Evolutionary conservation across 1,139 yeast genomes (phyloP), one percentile per base, ranked within the genome.

Genomic region (Kluyveromyces sp.): DNA sequence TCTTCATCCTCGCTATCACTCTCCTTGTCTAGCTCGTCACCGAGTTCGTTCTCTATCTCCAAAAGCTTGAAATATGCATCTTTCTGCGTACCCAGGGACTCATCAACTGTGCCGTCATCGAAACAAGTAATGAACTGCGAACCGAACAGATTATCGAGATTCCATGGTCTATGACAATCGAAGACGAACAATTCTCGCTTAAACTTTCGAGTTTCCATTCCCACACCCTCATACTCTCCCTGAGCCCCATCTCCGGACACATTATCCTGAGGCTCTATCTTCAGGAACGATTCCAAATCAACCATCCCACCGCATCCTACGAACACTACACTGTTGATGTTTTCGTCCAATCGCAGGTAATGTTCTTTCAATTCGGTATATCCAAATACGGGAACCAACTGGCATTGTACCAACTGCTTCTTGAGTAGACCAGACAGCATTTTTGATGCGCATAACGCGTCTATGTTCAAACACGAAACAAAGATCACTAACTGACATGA

Each of bases 121-220:
- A 89, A 75, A 61, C 97, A 92, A 4, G 77, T 71, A 9, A 92
- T 78, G 54, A 79, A 71, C n/a, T 78, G 76, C 2, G 94, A 81
- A 2, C 95, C 96, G 70, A 86, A 89, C 42, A 92, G 61, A 61
- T 94, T 94, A 59, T 89, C 96, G 53, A 94, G 68, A 63, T 88
- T 88, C 97, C 97, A 92, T 2, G 98, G 99, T 50, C 97, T 70
- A 52, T 86, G 94, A 3, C 95, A 92, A 63, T 94, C 99, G 47
- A 92, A 73, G 12, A 94, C 75, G 58, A 85, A 94, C 1, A 94
- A 73, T 47, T 73, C 73, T 52, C 83, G 69, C 36, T 65, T 68
- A 33, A 71, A 60, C 30, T 54, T 57, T 28, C 56, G 46, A 6
- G 46, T 47, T 7, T 45, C 46, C 26, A 9, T 22, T 6, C 9